Percentiles rank a stretch among this genome's conserved stretches.
Conservation (phyloP, 768 basidiomycete genomes). For the Trametes maxima region DNA sequence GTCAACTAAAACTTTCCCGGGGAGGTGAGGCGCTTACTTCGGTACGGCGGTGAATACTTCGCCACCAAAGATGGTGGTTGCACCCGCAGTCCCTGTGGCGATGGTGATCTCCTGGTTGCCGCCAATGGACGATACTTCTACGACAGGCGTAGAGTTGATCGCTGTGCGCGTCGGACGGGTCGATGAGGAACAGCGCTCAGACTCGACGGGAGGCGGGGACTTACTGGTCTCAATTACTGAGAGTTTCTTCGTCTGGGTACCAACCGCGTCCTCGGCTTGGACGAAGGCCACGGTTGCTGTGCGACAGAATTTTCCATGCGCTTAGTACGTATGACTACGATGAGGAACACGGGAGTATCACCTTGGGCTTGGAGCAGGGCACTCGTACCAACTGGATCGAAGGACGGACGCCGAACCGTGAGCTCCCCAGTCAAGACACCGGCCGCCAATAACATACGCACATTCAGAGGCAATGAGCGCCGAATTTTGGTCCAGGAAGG, state of each 20-base stretch:
- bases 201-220: neutral
- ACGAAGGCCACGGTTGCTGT: slow-evolving; percentile 1
- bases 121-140: slow-evolving; percentile 15
- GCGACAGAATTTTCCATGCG: too few relatives aligned
- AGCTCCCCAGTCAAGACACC: too few relatives aligned
- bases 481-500: slow-evolving; percentile 8
- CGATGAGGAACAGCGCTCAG: neutral
- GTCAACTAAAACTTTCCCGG: neutral
- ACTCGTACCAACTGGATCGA: slow-evolving; percentile 4
- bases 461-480: neutral
- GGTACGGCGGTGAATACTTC: slow-evolving; percentile 10
- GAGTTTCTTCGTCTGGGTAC: slow-evolving; percentile 4
- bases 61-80: slow-evolving; percentile 9
- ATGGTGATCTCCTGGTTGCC: slow-evolving; percentile 13
- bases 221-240: slow-evolving; percentile 7
- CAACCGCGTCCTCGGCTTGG: slow-evolving; percentile 3
- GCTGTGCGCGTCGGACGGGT: neutral
- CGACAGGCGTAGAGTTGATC: slow-evolving; percentile 16
- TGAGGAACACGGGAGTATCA: neutral
- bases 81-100: slow-evolving; percentile 15
- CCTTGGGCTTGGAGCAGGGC: slow-evolving; percentile 1
- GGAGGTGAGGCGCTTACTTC: neutral
- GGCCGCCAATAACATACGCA: neutral
- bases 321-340: neutral
- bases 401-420: too few relatives aligned